A percentile compares a stretch with the other conserved stretches of the same genome.
Evolutionary conservation across 352 stramenopile species (phyloP).

Genomic region (Phytophthora kernoviae): DNA sequence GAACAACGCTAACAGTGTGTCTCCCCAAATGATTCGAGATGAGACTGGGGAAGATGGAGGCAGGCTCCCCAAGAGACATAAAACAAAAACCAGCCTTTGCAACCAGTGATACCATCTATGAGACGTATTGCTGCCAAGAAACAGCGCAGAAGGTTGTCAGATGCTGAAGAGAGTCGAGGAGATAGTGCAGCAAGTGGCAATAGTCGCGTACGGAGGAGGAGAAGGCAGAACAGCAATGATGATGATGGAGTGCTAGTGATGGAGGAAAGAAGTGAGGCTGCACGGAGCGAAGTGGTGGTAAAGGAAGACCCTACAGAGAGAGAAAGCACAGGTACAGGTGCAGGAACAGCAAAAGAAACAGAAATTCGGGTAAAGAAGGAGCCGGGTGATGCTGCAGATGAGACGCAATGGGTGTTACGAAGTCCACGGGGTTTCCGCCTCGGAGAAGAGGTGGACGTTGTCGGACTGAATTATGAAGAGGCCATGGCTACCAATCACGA

Average conservation of each 20-base stretch:
- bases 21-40: conserved; percentile 6
- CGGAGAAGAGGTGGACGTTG: conserved; percentile 61
- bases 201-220: conserved; percentile 17
- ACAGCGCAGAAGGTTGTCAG: conserved; percentile 34
- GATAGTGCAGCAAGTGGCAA: conserved; percentile 16
- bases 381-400: conserved; percentile 30
- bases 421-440: conserved; percentile 71
- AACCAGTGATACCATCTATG: conserved; percentile 55
- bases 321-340: conserved; percentile 4
- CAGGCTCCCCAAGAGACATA: conserved; percentile 25
- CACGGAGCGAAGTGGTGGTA: conserved; percentile 3
- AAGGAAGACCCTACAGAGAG: conserved; percentile 18
- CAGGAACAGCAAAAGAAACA: background rate
- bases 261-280: conserved; percentile 10
- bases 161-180: conserved; percentile 31
- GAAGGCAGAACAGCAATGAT: conserved; percentile 13
- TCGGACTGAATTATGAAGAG: conserved; percentile 60
- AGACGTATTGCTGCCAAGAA: conserved; percentile 55
- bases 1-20: conserved; percentile 9
- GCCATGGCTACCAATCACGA: conserved; percentile 48
- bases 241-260: conserved; percentile 11
- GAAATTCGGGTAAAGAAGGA: conserved; percentile 26
- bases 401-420: conserved; percentile 55
- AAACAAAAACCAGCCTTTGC: conserved; percentile 39
- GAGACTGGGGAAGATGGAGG: conserved; percentile 1